A percentile compares a stretch with the other conserved stretches of the same genome.
Evolutionary conservation across 331 rosid species (phyloP).

Genomic region (Rosa hybrid): DNA sequence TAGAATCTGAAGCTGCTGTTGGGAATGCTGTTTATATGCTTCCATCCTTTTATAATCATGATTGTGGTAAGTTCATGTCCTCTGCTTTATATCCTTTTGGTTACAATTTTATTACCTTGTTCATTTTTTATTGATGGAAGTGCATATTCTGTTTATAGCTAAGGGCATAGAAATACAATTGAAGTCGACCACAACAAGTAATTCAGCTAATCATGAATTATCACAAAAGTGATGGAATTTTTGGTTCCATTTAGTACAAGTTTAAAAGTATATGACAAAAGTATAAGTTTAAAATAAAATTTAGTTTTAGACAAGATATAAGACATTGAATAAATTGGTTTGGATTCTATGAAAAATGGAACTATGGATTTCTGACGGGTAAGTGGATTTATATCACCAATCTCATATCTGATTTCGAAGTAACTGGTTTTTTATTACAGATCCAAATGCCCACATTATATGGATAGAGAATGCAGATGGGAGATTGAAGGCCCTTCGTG

Average conservation of each 20-base stretch:
- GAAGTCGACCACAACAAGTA: neutral
- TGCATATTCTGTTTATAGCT: neutral
- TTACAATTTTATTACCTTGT: neutral
- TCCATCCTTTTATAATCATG: constrained; percentile 94
- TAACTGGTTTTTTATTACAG: constrained; percentile 40
- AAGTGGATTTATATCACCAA: too few relatives aligned
- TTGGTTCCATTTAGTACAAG: neutral
- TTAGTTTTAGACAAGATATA: constrained; percentile 1
- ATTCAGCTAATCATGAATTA: constrained; percentile 6
- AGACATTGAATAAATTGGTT: neutral
- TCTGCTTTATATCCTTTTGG: constrained; percentile 1
- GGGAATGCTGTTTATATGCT: constrained; percentile 90
- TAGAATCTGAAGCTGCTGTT: constrained; percentile 78
- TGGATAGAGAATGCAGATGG: constrained; percentile 79
- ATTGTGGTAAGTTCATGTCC: constrained; percentile 61
- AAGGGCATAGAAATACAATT: neutral
- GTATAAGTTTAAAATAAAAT: neutral
- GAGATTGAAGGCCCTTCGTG: constrained; percentile 74
- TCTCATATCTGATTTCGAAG: constrained; percentile 17
- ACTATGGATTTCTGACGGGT: neutral
- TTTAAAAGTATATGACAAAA: neutral
- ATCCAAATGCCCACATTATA: constrained; percentile 88
- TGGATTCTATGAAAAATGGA: neutral
- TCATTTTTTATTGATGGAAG: neutral
- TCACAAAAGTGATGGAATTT: neutral